Evolutionary conservation across 1,284 basidiomycete species (phyloP), one percentile per base, ranked within the genome.

Genomic region (Coriolopsis trogii): DNA sequence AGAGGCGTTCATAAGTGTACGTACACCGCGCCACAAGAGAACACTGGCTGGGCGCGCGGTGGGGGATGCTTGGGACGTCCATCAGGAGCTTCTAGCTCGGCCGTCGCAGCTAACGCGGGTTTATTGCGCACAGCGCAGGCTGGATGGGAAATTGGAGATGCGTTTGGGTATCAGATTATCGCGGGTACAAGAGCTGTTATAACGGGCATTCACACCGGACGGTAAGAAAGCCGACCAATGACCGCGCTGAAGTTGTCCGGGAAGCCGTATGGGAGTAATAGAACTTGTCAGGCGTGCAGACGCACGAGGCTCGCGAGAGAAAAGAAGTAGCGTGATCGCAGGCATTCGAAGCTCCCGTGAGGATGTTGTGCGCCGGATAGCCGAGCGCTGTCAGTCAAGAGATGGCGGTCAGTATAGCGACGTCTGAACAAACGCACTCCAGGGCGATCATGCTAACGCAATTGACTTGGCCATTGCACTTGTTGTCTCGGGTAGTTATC

Each of bases 71-170:
- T n/a, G n/a, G 28, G 33, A 49, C 52, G 49, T 56, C 58, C 58
- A 59, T 59, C 58, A 59, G 41, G 37, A 41, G 57, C 54, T 56
- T 59, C 58, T 59, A 59, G 58, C 54, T 56, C 41, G 46, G 3
- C 34, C 9, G 26, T 41, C 47, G 58, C 51, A 44, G 54, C 48
- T 52, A 59, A 56, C 51, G 58, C 52, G 58, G 54, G 41, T 37
- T 36, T 52, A 45, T 52, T 51, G 49, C 47, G 25, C 43, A 31
- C 41, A 57, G 42, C 28, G n/a, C n/a, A n/a, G n/a, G n/a, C n/a
- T n/a, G 31, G 49, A 49, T 57, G 55, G 55, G 55, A 53, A 57
- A n/a, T n/a, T 39, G 28, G 23, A 41, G 41, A 51, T 46, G 49
- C 51, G 42, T 38, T 39, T n/a, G 24, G 29, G 28, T 41, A 41